phyloP scores from a whole-genome alignment of 768 basidiomycete species.

The Baorangia bicolor region DNA sequence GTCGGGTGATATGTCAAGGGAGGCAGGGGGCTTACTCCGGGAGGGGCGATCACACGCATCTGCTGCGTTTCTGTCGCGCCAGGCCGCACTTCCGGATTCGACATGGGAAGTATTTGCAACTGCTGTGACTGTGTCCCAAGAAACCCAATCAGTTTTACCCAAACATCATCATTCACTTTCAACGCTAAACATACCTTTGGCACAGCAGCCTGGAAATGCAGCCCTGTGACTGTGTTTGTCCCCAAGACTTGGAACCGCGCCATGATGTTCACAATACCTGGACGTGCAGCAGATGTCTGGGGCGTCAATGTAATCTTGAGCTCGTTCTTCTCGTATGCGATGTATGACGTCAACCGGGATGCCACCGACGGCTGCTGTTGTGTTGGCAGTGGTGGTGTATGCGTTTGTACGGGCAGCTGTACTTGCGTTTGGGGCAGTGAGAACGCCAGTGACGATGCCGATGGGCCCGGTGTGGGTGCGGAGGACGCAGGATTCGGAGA shows the following conservation, averaged over 20 bases:
- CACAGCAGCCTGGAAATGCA: slow-evolving; percentile 97
- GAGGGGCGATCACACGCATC: slow-evolving; percentile 87
- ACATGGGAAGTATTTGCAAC: slow-evolving; percentile 97
- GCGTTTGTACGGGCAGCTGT: slow-evolving; percentile 35
- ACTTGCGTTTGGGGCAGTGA: slow-evolving; percentile 38
- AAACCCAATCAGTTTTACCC: background rate
- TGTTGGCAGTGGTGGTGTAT: slow-evolving; percentile 31
- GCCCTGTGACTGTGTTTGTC: slow-evolving; percentile 47
- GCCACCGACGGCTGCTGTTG: slow-evolving; percentile 34
- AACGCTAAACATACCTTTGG: slow-evolving; percentile 64
- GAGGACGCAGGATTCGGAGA: slow-evolving; percentile 37
- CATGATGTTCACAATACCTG: slow-evolving; percentile 89
- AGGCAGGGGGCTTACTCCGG: slow-evolving; percentile 59
- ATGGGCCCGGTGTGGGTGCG: slow-evolving; percentile 1
- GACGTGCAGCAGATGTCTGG: slow-evolving; percentile 72
- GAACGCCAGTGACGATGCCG: slow-evolving; percentile 36
- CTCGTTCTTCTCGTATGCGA: slow-evolving; percentile 90
- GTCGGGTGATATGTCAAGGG: background rate
- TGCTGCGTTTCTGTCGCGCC: slow-evolving; percentile 91
- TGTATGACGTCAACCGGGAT: slow-evolving; percentile 67
- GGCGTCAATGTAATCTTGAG: slow-evolving; percentile 89
- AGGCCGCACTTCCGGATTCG: slow-evolving; percentile 73
- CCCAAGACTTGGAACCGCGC: slow-evolving; percentile 81
- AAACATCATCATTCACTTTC: background rate
- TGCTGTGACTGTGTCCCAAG: slow-evolving; percentile 73